These are phyloP conservation scores for Musa beccarii DNA, from an alignment of 176 grass and related monocot species.

Conservation along the genomic window DNA sequence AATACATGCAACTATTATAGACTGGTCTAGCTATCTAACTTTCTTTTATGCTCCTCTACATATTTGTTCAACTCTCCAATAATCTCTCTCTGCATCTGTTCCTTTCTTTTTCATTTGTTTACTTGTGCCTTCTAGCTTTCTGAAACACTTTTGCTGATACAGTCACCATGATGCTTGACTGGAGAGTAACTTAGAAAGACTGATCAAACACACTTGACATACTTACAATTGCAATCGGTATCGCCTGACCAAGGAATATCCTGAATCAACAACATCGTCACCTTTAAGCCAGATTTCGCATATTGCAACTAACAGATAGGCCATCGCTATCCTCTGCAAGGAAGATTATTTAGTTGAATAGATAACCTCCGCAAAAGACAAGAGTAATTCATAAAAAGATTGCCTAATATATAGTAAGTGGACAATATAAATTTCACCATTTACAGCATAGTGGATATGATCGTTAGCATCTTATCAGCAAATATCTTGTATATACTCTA, in stretches of 20 bases:
- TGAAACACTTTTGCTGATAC: background rate
- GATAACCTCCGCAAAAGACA: background rate
- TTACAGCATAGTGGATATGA: background rate
- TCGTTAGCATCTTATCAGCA: background rate
- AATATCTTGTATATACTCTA: too few species aligned
- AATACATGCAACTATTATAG: background rate
- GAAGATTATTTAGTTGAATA: background rate
- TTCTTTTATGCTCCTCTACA: background rate
- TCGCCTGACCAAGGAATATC: conserved; percentile 33
- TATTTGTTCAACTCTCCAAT: background rate
- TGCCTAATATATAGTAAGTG: background rate
- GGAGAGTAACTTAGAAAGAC: conserved; percentile 1
- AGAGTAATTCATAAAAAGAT: background rate
- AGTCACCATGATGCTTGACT: background rate
- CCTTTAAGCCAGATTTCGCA: conserved; percentile 61
- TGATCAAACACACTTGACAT: background rate
- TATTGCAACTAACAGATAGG: conserved; percentile 53
- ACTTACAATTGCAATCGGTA: conserved; percentile 67
- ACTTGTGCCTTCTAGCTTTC: background rate
- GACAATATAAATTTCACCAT: background rate
- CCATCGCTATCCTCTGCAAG: conserved; percentile 58
- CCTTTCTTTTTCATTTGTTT: background rate
- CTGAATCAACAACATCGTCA: conserved; percentile 23
- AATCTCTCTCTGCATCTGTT: background rate
- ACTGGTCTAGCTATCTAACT: background rate